Evolutionary conservation across 2,329 filamentous ascomycete genomes (phyloP).

Genomic region (Trichoderma koningiopsis): DNA sequence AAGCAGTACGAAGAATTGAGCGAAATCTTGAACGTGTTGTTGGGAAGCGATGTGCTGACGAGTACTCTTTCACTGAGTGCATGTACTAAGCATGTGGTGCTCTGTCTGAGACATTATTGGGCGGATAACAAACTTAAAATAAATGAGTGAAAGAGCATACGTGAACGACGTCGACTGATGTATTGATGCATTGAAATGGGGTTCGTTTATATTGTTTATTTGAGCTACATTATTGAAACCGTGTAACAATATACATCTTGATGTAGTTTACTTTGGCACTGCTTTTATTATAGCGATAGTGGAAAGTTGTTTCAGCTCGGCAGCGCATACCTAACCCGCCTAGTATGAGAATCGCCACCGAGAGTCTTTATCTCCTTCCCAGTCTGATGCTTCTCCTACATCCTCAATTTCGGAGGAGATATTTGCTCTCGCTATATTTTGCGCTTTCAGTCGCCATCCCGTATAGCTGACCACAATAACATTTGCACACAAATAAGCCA

Average conservation of each 20-base stretch:
- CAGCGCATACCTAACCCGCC: neutral
- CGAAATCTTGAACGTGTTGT: neutral
- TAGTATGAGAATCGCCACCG: slow-evolving; percentile 67
- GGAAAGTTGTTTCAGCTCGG: neutral
- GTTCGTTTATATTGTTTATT: neutral
- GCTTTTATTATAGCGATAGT: neutral
- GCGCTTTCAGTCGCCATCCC: slow-evolving; percentile 56
- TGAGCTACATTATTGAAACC: too few species aligned
- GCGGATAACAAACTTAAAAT: too few species aligned
- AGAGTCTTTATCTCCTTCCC: slow-evolving; percentile 63
- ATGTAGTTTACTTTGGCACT: neutral
- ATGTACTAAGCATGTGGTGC: too few species aligned
- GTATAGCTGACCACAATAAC: slow-evolving; percentile 38
- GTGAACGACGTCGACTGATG: too few species aligned
- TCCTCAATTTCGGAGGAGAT: slow-evolving; percentile 46
- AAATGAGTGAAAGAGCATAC: too few species aligned
- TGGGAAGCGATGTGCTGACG: too few species aligned
- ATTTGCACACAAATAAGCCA: slow-evolving; percentile 62
- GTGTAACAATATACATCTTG: too few species aligned
- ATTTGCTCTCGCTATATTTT: slow-evolving; percentile 57
- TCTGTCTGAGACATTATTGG: neutral
- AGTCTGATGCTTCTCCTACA: slow-evolving; percentile 55
- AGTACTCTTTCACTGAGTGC: too few species aligned
- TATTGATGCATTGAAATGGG: neutral
- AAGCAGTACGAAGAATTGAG: neutral